Evolutionary conservation across 371 early-diverging fungal species (phyloP), one percentile per base, ranked within the genome.

Genomic region (Entomophthora muscae): DNA sequence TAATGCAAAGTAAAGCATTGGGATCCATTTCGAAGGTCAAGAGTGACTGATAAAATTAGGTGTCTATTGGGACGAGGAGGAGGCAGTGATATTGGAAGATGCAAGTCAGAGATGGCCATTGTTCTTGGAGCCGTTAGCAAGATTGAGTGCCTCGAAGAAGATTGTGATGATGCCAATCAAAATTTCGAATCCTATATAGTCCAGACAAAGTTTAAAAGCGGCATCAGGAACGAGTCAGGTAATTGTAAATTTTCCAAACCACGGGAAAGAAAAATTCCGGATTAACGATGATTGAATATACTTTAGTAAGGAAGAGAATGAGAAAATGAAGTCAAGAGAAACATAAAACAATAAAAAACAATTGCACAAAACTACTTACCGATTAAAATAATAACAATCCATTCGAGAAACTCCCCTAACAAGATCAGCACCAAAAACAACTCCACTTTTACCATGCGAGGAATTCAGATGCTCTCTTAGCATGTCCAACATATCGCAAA

Each of bases 401-500:
- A 52, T 29, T 62, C 62, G 3, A 62, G 42, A 52, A 51, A 62
- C 17, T 62, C 51, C 1, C 51, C 51, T 62, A 62, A n/a, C 5
- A 33, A 61, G 3, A 51, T 52, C 17, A 24, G 13, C 23, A 23
- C 21, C 23, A 23, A 17, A 28, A 67, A 89, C 85, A 65, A 89
- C 86, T 86, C 88, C n/a, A n/a, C n/a, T n/a, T 86, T 69, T 90
- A 77, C 78, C 78, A 67, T 84, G 84, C 10, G 81, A 79, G 30
- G 82, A 82, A 52, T 79, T 84, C 67, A 83, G 65, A 64, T 91
- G 90, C 32, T 89, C 88, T 61, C 85, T 86, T 32, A 91, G 71
- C 89, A 91, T 90, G 52, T 89, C 90, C 65, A 92, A 71, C 61
- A 91, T 68, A 69, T 92, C 91, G 64, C 74, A 68, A 61, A 76